phyloP scores from a whole-genome alignment of 2,329 filamentous ascomycete species.

The Neurospora sp. region DNA sequence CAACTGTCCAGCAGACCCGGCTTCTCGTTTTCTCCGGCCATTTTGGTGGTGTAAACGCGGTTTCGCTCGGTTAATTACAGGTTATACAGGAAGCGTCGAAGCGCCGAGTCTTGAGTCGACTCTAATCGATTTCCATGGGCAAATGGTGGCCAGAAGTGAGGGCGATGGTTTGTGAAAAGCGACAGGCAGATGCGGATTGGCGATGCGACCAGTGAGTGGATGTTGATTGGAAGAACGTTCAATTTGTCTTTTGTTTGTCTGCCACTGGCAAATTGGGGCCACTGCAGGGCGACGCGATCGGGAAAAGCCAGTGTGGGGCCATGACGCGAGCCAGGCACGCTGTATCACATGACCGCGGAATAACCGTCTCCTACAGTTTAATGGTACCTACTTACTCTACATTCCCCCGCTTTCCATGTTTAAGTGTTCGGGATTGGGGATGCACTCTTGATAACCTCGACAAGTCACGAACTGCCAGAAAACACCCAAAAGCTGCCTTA shows the following conservation, averaged over 20 bases:
- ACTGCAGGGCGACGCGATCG: not conserved
- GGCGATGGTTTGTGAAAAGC: not conserved
- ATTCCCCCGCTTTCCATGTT: not conserved
- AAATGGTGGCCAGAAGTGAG: not conserved
- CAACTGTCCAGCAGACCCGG: constrained; percentile 13
- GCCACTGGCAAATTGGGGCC: not conserved
- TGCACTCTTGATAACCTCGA: not conserved
- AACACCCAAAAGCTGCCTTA: not conserved
- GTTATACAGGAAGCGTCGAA: not conserved
- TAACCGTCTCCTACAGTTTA: not conserved
- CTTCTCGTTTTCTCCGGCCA: constrained; percentile 11
- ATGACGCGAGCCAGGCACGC: not conserved
- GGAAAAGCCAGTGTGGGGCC: not conserved
- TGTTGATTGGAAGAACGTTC: not conserved
- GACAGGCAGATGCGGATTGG: not conserved
- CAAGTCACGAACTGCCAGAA: not conserved
- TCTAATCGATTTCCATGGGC: not conserved
- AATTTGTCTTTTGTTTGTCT: not conserved
- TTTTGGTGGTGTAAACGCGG: constrained; percentile 4
- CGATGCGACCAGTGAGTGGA: not conserved
- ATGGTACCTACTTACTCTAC: not conserved
- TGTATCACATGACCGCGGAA: not conserved
- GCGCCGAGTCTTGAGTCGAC: not conserved
- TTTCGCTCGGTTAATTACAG: not conserved
- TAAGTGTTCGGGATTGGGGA: not conserved